Evolutionary conservation across 169 alveolate genomes (phyloP).

Genomic region (Plasmodium cynomolgi): DNA sequence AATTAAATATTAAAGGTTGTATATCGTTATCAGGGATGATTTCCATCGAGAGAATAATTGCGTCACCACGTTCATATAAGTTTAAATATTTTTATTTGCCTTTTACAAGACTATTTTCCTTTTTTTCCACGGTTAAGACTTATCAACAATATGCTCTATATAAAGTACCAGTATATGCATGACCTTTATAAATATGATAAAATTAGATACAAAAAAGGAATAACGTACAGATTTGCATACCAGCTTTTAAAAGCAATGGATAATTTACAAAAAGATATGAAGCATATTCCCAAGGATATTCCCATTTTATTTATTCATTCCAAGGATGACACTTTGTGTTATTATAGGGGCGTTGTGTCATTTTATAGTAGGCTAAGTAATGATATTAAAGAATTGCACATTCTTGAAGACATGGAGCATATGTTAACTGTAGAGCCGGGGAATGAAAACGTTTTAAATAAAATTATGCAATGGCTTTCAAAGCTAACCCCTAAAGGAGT

Average conservation of each 20-base stretch:
- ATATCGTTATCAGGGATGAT: conserved; percentile 10
- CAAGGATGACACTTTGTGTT: not conserved
- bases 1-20: conserved; percentile 73
- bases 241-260: not conserved
- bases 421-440: too few species aligned
- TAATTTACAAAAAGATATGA: not conserved
- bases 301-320: conserved; percentile 2
- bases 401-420: not conserved
- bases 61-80: not conserved
- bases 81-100: not conserved
- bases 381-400: conserved; percentile 1
- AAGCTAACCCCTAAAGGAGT: not conserved
- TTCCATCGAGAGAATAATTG: not conserved
- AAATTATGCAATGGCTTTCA: not conserved
- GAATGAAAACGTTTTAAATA: not conserved
- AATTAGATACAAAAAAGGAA: not conserved
- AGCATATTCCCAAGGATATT: not conserved
- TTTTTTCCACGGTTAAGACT: not conserved
- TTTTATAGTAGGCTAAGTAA: not conserved
- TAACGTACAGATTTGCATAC: conserved; percentile 1
- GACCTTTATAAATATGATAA: not conserved
- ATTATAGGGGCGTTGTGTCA: conserved; percentile 1
- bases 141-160: not conserved
- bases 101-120: not conserved
- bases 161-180: not conserved